Percentiles rank a stretch among this genome's conserved stretches.
phyloP scores from a whole-genome alignment of 306 rosid species.

The Quillaja saponaria region DNA sequence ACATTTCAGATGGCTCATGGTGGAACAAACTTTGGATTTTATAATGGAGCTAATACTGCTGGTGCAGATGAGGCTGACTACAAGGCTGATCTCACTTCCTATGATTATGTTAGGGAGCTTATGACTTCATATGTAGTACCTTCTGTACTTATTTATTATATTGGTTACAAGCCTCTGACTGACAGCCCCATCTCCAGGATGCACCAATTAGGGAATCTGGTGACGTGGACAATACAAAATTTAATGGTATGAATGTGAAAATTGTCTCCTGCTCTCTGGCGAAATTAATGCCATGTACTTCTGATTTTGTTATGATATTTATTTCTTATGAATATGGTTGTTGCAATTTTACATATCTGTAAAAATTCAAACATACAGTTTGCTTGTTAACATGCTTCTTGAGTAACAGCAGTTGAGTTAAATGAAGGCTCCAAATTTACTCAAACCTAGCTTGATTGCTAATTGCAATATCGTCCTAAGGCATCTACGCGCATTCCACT shows the following conservation, averaged over 20 bases:
- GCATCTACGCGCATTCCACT: background rate
- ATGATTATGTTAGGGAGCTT: slow-evolving; percentile 73
- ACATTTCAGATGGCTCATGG: slow-evolving; percentile 91
- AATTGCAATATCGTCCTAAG: slow-evolving; percentile 4
- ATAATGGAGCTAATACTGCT: slow-evolving; percentile 86
- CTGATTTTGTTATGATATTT: slow-evolving; percentile 24
- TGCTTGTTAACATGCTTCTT: background rate
- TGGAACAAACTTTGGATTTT: slow-evolving; percentile 94
- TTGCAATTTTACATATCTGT: slow-evolving; percentile 9
- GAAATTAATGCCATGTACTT: slow-evolving; percentile 9
- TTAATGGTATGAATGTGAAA: slow-evolving; percentile 49
- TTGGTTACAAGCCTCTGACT: slow-evolving; percentile 19
- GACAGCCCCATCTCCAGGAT: slow-evolving; percentile 58
- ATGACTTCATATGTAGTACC: slow-evolving; percentile 8
- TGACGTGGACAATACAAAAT: slow-evolving; percentile 79
- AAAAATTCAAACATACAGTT: slow-evolving; percentile 12
- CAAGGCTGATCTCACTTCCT: slow-evolving; percentile 89
- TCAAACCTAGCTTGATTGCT: background rate
- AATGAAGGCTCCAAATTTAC: slow-evolving; percentile 10
- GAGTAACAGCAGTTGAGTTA: slow-evolving; percentile 17
- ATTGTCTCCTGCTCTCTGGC: slow-evolving; percentile 15
- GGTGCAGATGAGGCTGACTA: slow-evolving; percentile 60
- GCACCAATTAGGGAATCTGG: slow-evolving; percentile 92
- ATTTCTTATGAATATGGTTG: slow-evolving; percentile 21
- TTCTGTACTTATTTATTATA: slow-evolving; percentile 14